These are phyloP conservation scores for Stropharia rugosoannulata DNA, from an alignment of 768 basidiomycete genomes.

Conservation along the genomic window DNA sequence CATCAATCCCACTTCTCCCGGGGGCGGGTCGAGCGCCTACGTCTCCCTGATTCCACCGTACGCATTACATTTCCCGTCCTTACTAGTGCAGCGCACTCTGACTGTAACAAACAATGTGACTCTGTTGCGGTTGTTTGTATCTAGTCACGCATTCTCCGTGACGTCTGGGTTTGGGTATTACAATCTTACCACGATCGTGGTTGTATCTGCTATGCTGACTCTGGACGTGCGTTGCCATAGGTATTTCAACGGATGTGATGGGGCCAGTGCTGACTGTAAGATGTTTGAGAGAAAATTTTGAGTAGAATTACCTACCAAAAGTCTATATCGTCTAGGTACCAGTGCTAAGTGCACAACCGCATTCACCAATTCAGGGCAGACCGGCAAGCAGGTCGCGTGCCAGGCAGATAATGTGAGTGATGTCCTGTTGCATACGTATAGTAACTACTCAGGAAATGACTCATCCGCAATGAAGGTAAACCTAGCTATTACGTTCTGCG, in stretches of 20 bases:
- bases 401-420: conserved; percentile 27
- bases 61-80: too few species aligned
- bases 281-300: neutral
- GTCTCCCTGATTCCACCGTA: conserved; percentile 32
- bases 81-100: too few species aligned
- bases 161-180: conserved; percentile 30
- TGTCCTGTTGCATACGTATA: too few species aligned
- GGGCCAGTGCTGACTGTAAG: conserved; percentile 2
- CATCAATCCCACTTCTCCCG: conserved; percentile 27
- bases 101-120: too few species aligned
- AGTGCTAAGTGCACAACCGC: conserved; percentile 27
- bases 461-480: conserved; percentile 1
- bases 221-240: neutral
- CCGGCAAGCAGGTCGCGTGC: conserved; percentile 30
- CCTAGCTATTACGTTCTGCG: conserved; percentile 6
- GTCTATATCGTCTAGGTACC: conserved; percentile 21
- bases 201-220: too few species aligned
- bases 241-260: conserved; percentile 2
- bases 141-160: conserved; percentile 31
- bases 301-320: neutral
- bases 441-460: too few species aligned
- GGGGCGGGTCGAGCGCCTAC: conserved; percentile 33
- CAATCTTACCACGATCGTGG: too few species aligned
- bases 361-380: conserved; percentile 26
- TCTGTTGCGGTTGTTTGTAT: too few species aligned